Base-by-base conservation (phyloP, 768 basidiomycete species). In the Podaxis sp. region DNA sequence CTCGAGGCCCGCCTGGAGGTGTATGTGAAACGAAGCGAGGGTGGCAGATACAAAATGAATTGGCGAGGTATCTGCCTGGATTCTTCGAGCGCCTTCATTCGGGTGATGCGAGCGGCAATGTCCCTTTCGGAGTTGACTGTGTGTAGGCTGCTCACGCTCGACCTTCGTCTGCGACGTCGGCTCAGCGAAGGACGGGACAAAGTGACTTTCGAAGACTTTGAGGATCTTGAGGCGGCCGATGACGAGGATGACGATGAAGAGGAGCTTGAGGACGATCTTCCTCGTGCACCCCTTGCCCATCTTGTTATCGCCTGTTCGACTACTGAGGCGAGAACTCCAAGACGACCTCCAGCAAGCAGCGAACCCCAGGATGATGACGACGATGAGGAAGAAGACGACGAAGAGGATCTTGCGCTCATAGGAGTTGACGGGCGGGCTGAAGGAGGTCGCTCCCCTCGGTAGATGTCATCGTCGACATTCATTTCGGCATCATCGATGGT, bases 261-360 rank as follows among this genome's bases (percentile, higher is more conserved):
- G 38, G 79, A 76, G 38, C 74, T 74, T 9, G 59, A 62, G 3
- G 73, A 73, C 1, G 75, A 73, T 67, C 77, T 79, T 44, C 79
- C 77, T 62, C 84, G 68, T 32, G 71, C 69, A 58, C 72, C 66
- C 28, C 63, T 77, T 21, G 88, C 88, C 89, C 89, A 91, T 61
- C 85, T 81, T 38, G 85, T 74, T 61, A 90, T 89, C 5, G 89
- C 89, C 52, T 81, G 77, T 64, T 91, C 90, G 9, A 90, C 79
- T 38, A 87, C 80, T 1, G 86, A 79, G 18, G 87, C 79, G 35
- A 86, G 76, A 21, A 79, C 77, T 6, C 82, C 83, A 35, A 84
- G 73, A 4, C 76, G 74, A 27, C 79, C 75, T 28, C 73, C 76
- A 50, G 70, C 69, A 46, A 69, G 68, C 16, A 71, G 74, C 9